Conservation (phyloP, 208 protist species). For the Trypanosoma vivax region DNA sequence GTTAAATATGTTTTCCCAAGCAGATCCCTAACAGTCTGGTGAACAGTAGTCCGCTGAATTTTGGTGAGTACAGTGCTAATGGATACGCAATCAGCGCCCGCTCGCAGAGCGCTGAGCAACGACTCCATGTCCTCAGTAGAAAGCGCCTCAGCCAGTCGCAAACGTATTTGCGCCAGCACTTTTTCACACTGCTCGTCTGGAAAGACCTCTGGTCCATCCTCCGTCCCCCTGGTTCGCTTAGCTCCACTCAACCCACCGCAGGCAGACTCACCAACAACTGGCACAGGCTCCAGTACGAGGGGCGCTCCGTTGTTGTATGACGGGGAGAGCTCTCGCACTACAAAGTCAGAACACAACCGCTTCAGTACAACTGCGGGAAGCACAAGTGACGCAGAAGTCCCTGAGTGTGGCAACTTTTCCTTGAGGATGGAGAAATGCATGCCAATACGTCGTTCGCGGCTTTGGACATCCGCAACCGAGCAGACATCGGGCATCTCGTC, state of each 20-base stretch:
- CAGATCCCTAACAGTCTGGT: constrained; percentile 49
- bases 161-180: not conserved
- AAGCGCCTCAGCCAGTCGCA: constrained; percentile 25
- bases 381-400: not conserved
- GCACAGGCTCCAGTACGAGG: constrained; percentile 40
- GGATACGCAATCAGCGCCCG: constrained; percentile 17
- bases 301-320: constrained; percentile 55
- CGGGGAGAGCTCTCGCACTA: constrained; percentile 72
- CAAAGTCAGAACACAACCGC: constrained; percentile 82
- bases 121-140: constrained; percentile 34
- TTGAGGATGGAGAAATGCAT: constrained; percentile 46
- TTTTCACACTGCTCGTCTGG: not conserved
- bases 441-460: constrained; percentile 58
- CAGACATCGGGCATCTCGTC: not conserved
- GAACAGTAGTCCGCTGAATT: constrained; percentile 40
- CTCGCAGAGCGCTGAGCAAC: constrained; percentile 29
- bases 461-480: not conserved
- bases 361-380: constrained; percentile 51
- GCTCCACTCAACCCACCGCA: not conserved
- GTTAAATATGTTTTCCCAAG: constrained; percentile 61
- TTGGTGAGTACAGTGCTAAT: constrained; percentile 43
- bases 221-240: constrained; percentile 11
- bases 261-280: not conserved
- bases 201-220: not conserved
- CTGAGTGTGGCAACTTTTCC: constrained; percentile 7